These are phyloP conservation scores for Tuber calosporum DNA, from an alignment of 495 filamentous ascomycete species.

Conservation along the genomic window DNA sequence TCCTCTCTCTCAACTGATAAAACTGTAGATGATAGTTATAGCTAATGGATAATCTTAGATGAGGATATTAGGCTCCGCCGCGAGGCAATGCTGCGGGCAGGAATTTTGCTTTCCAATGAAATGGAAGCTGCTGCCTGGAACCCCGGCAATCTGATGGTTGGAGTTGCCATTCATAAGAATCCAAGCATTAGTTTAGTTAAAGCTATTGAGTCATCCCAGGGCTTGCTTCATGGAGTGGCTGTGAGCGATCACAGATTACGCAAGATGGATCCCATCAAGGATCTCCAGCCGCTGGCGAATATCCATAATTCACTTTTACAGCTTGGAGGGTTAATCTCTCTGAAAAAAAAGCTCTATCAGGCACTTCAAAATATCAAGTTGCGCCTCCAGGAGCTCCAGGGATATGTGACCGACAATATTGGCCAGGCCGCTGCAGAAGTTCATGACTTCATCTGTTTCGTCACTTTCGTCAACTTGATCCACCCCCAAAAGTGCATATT, in stretches of 20 bases:
- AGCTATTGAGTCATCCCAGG: not conserved
- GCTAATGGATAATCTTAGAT: not conserved
- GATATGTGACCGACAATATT: not conserved
- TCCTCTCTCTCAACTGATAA: not conserved
- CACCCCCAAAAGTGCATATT: not conserved
- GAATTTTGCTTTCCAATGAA: not conserved
- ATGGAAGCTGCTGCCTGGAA: not conserved
- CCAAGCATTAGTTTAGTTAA: not conserved
- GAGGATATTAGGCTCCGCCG: not conserved
- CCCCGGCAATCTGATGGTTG: not conserved
- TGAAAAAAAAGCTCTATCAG: not conserved
- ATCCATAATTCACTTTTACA: not conserved
- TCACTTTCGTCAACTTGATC: not conserved
- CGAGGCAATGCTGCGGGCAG: not conserved
- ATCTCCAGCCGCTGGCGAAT: not conserved
- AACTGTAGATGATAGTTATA: not conserved
- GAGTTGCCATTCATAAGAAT: not conserved
- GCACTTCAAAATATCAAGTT: not conserved
- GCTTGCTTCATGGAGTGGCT: not conserved
- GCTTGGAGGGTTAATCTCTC: not conserved
- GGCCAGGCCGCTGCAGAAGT: not conserved
- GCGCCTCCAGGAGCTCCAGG: not conserved
- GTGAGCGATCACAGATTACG: not conserved
- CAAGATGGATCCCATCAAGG: not conserved
- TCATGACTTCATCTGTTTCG: not conserved